A percentile compares a stretch with the other conserved stretches of the same genome.
Evolutionary conservation across 257 asterid species (phyloP).

Genomic region (Plectranthus barbatus): DNA sequence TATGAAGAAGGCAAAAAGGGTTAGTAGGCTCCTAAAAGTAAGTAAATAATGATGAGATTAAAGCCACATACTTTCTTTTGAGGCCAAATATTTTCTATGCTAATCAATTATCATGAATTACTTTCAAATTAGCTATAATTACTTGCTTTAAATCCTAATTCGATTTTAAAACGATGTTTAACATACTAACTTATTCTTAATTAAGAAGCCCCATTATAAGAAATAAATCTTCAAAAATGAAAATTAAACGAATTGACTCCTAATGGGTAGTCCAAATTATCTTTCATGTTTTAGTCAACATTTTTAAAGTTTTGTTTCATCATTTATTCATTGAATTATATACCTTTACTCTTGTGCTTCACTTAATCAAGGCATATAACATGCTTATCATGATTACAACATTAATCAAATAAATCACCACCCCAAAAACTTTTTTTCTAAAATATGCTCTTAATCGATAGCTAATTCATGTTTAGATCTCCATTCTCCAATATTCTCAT

Average conservation of each 20-base stretch:
- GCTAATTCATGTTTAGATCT: no score
- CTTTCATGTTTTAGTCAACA: background rate
- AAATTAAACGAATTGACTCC: background rate
- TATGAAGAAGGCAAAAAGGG: background rate
- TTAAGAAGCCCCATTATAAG: background rate
- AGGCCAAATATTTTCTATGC: background rate
- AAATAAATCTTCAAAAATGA: background rate
- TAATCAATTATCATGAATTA: background rate
- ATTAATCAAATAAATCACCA: no score
- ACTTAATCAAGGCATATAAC: no score
- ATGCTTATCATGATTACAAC: no score
- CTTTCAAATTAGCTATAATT: constrained; percentile 16
- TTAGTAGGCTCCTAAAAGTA: background rate
- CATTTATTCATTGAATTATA: no score
- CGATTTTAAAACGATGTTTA: background rate
- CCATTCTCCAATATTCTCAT: no score
- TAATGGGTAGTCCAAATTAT: background rate
- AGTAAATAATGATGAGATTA: background rate
- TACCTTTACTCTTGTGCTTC: no score
- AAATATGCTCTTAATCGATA: no score
- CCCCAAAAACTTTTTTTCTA: no score
- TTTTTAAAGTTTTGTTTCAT: background rate
- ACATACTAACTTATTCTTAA: background rate
- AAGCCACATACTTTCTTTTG: background rate
- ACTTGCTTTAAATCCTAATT: background rate